Evolutionary conservation across 176 grass and related monocot genomes (phyloP), one percentile per base, ranked within the genome.

Genomic region (Phoenix roebelenii): DNA sequence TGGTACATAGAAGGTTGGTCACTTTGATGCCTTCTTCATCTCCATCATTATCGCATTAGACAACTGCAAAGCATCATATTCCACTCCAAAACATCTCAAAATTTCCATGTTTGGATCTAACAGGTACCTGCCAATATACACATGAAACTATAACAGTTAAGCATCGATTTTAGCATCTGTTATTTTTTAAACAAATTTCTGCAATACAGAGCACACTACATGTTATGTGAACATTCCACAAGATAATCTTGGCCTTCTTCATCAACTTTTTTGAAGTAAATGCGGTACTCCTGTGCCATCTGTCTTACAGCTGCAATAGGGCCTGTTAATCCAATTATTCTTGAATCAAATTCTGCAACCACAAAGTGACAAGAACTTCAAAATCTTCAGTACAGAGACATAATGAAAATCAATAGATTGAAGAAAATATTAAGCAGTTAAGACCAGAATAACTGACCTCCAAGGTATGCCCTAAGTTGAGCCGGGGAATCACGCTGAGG

Each of bases 401-500:
- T 44, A 44, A 44, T 39, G 10, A 44, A 9, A 44, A 44, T 44
- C 10, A 14, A 44, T 44, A 2, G 14, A 6, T 3, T 14, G 2
- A 44, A 7, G 7, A 35, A 20, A 77, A 71, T 55, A 67, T 56
- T 22, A 82, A 64, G 7, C 49, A 55, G 71, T 49, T 5, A 56
- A 57, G 58, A 74, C 48, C 14, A 55, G 16, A 59, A 30, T 23
- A 72, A 76, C 79, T 78, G 68, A 98, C 87, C 84, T 80, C 78
- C 77, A 65, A 98, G 81, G 60, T 98, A 98, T 59, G 79, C 87
- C 79, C 92, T 92, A 51, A 98, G 81, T 59, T 85, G 87, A 83
- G 73, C 59, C 65, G 79, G 71, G 58, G 79, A 83, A 81, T 92
- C 84, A 60, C 81, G 84, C 59, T 97, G 87, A 83, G 92, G 92